Conservation (phyloP, 805 yeast species). For the Lipomyces oligophaga region DNA sequence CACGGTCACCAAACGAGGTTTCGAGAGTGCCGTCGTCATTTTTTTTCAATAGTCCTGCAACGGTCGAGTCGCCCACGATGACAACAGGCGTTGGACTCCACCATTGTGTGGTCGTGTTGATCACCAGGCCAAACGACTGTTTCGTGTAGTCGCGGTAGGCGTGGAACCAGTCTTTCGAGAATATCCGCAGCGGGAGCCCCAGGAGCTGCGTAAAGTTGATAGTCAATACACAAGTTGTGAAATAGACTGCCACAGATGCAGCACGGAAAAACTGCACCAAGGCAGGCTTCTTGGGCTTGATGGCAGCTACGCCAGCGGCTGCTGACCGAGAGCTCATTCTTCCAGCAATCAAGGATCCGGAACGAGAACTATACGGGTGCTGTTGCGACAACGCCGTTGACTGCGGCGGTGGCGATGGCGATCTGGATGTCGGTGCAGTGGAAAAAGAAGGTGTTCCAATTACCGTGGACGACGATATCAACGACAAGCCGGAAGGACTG, state of each 20-base stretch:
- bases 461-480: no score
- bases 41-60: conserved; percentile 30
- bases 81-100: conserved; percentile 34
- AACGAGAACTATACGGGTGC: no score
- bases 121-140: conserved; percentile 35
- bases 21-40: conserved; percentile 29
- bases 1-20: conserved; percentile 45
- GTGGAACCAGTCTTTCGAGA: conserved; percentile 31
- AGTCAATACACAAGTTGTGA: conserved; percentile 21
- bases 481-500: no score
- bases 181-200: conserved; percentile 34
- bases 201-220: conserved; percentile 29
- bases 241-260: conserved; percentile 15
- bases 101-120: conserved; percentile 33
- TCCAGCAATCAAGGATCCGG: no score
- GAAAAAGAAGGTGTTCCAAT: no score
- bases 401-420: no score
- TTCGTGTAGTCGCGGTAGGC: conserved; percentile 38
- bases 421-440: no score
- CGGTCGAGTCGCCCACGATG: conserved; percentile 33
- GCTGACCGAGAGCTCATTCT: no score
- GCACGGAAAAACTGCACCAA: conserved; percentile 17
- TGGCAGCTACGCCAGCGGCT: no score
- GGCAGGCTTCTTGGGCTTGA: conserved; percentile 16
- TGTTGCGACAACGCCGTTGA: no score